Conservation (phyloP, 495 filamentous ascomycete species). For the Hypoxylon trugodes region DNA sequence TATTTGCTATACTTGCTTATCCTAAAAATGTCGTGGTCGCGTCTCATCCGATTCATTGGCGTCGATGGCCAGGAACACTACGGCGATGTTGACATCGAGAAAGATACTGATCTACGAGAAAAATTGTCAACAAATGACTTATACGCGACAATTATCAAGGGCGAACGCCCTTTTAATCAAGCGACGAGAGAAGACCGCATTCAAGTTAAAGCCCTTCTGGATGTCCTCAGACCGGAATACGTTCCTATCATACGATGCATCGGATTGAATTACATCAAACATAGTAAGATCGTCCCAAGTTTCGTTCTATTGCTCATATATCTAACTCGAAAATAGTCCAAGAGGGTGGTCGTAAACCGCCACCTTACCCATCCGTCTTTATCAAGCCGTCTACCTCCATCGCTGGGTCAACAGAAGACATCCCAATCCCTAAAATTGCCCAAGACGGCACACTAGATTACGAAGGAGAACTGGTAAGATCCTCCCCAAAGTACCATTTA, state of each 20-base stretch:
- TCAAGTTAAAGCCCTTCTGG: not conserved
- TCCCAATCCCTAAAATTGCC: not conserved
- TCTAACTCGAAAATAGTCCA: not conserved
- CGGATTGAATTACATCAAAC: not conserved
- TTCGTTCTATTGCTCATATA: not conserved
- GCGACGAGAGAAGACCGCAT: not conserved
- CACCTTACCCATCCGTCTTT: not conserved
- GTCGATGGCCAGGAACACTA: not conserved
- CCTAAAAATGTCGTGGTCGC: constrained; percentile 1
- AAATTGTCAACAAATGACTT: not conserved
- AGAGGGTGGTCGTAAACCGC: not conserved
- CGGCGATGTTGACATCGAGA: not conserved
- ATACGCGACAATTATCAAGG: not conserved
- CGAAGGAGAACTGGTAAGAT: constrained; percentile 1
- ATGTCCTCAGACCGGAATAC: not conserved
- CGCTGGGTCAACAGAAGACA: not conserved
- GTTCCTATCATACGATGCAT: not conserved
- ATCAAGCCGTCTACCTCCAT: not conserved
- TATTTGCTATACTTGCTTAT: too few relatives aligned
- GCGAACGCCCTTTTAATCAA: not conserved
- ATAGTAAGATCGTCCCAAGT: not conserved
- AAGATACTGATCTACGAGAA: not conserved
- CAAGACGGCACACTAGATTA: not conserved
- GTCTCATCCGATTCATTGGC: not conserved
- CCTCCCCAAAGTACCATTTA: not conserved